Evolutionary conservation across 306 rosid species (phyloP).

Genomic region (Cicer yamashitae): DNA sequence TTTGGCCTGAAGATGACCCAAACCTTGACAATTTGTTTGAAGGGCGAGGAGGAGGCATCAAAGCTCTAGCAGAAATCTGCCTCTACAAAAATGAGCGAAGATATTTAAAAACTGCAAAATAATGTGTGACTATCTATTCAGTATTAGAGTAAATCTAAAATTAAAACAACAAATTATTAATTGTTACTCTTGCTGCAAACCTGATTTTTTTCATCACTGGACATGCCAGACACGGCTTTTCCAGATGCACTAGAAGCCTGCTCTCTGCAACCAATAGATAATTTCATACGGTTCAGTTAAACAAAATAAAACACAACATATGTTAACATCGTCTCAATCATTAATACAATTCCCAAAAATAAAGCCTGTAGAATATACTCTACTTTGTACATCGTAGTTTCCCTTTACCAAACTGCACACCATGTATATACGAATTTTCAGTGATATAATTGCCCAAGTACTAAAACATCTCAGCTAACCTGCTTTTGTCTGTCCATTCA

Average conservation of each 20-base stretch:
- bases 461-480: slow-evolving; percentile 50
- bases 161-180: slow-evolving; percentile 19
- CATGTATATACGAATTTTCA: slow-evolving; percentile 3
- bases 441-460: slow-evolving; percentile 9
- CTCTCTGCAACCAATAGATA: slow-evolving; percentile 70
- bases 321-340: slow-evolving; percentile 15
- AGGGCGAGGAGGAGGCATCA: slow-evolving; percentile 97
- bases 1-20: slow-evolving; percentile 82
- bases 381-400: slow-evolving; percentile 17
- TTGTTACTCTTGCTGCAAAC: slow-evolving; percentile 49
- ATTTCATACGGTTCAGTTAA: background rate
- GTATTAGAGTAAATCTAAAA: slow-evolving; percentile 30
- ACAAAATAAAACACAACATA: slow-evolving; percentile 9
- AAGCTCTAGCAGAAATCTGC: slow-evolving; percentile 90
- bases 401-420: background rate
- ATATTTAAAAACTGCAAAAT: slow-evolving; percentile 30
- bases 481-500: slow-evolving; percentile 98
- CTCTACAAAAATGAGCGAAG: slow-evolving; percentile 59
- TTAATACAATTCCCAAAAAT: slow-evolving; percentile 18
- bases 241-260: slow-evolving; percentile 98
- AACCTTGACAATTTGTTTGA: slow-evolving; percentile 64
- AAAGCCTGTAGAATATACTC: background rate
- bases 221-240: slow-evolving; percentile 95
- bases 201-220: slow-evolving; percentile 97
- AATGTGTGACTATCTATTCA: background rate